A percentile compares a stretch with the other conserved stretches of the same genome.
Conservation (phyloP, 2,329 filamentous ascomycete genomes). For the Aspergillus sp. region DNA sequence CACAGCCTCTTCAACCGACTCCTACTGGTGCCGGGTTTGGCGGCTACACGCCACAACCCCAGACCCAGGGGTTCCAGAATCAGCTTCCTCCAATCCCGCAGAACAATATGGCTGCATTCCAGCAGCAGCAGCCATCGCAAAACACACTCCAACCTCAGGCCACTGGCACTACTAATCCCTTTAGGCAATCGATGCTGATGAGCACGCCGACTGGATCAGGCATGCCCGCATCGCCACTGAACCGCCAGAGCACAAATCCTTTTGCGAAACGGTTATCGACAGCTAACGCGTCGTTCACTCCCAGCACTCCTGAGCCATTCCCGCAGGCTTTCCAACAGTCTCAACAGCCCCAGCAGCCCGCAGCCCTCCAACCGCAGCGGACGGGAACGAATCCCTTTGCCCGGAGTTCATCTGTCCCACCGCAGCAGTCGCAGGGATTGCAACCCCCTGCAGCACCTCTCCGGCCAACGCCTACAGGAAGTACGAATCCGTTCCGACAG, state of each 20-base stretch:
- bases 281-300: slow-evolving; percentile 31
- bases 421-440: slow-evolving; percentile 34
- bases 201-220: slow-evolving; percentile 51
- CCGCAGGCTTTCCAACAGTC: slow-evolving; percentile 27
- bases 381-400: slow-evolving; percentile 74
- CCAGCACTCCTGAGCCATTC: slow-evolving; percentile 20
- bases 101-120: slow-evolving; percentile 48
- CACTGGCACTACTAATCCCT: slow-evolving; percentile 91
- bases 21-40: slow-evolving; percentile 80
- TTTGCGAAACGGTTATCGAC: slow-evolving; percentile 66
- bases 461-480: slow-evolving; percentile 76
- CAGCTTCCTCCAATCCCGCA: slow-evolving; percentile 49
- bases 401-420: slow-evolving; percentile 49
- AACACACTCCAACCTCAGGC: slow-evolving; percentile 47
- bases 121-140: slow-evolving; percentile 38
- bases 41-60: slow-evolving; percentile 71
- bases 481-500: slow-evolving; percentile 93
- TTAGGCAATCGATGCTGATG: slow-evolving; percentile 82
- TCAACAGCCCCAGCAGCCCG: slow-evolving; percentile 26
- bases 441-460: slow-evolving; percentile 50
- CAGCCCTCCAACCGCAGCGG: slow-evolving; percentile 50
- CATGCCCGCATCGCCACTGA: slow-evolving; percentile 46
- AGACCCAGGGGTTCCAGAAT: slow-evolving; percentile 52
- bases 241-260: slow-evolving; percentile 76
- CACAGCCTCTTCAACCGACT: slow-evolving; percentile 57